Conservation (phyloP, 2,329 filamentous ascomycete species). For the Pestalotiopsis sp. region DNA sequence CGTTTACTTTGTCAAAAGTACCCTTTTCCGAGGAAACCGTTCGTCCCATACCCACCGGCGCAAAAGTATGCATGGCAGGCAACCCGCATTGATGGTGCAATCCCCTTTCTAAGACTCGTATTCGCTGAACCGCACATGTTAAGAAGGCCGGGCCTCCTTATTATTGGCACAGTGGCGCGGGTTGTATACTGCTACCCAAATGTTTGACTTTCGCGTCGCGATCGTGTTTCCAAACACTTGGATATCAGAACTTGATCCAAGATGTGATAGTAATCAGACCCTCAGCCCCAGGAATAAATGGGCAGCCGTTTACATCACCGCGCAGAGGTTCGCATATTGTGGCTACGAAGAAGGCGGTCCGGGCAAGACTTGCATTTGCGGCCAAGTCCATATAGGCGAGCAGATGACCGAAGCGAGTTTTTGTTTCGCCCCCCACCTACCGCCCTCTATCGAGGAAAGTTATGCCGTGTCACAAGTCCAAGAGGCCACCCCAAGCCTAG, state of each 20-base stretch:
- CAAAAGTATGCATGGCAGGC: not conserved
- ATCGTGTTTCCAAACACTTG: not conserved
- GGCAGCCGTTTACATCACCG: not conserved
- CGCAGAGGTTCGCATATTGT: not conserved
- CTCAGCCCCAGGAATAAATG: not conserved
- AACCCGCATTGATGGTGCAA: not conserved
- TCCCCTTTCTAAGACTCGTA: not conserved
- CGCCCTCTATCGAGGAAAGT: not conserved
- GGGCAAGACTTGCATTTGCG: not conserved
- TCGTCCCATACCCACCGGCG: not conserved
- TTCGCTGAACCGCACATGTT: not conserved
- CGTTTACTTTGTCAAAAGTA: not conserved
- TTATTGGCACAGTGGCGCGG: too few relatives aligned
- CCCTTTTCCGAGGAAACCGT: not conserved
- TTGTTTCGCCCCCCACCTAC: not conserved
- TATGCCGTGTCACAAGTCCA: constrained; percentile 3
- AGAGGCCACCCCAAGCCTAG: not conserved
- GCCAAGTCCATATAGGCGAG: not conserved
- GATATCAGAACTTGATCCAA: not conserved
- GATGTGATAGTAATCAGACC: not conserved
- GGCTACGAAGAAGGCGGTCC: not conserved
- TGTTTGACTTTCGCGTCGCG: not conserved
- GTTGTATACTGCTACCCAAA: not conserved
- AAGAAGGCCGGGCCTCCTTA: too few relatives aligned
- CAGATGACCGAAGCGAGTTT: constrained; percentile 2